phyloP scores from a whole-genome alignment of 768 basidiomycete species.

The Sporobolomyces pararoseus region DNA sequence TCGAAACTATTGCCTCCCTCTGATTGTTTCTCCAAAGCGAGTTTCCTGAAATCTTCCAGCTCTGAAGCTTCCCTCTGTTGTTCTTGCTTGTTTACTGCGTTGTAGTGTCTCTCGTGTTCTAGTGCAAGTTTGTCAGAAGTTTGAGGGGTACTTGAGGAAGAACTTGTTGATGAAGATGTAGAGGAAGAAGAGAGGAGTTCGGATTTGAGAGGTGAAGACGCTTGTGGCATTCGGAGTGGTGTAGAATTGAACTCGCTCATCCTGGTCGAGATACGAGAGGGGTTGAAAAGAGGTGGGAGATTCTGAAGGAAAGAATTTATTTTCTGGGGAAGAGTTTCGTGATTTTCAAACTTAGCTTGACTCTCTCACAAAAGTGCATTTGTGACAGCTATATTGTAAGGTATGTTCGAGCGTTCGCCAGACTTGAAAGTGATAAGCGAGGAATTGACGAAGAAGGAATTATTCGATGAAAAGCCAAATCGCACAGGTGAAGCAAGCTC shows the following conservation, averaged over 20 bases:
- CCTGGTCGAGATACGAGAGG: no score
- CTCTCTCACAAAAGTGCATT: no score
- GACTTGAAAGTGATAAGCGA: no score
- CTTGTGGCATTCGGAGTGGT: conserved; percentile 8
- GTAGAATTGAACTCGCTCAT: not conserved
- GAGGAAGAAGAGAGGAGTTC: conserved; percentile 14
- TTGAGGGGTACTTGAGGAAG: not conserved
- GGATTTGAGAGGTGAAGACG: not conserved
- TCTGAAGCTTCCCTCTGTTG: conserved; percentile 18
- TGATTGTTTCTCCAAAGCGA: conserved; percentile 22
- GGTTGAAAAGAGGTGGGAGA: no score
- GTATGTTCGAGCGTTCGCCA: no score
- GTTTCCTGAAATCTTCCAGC: conserved; percentile 14
- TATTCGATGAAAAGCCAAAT: no score
- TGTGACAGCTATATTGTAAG: no score
- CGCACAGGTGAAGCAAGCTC: no score
- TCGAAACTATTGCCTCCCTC: conserved; percentile 10
- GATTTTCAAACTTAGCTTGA: no score
- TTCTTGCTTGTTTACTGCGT: not conserved
- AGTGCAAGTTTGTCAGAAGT: not conserved
- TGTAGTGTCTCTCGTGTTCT: conserved; percentile 11
- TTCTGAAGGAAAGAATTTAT: no score
- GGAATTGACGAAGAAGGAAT: no score
- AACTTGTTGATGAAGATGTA: not conserved
- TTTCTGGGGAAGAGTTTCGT: no score